A percentile compares a stretch with the other conserved stretches of the same genome.
These are phyloP conservation scores for Prunus padus DNA, from an alignment of 306 rosid species.

Conservation along the genomic window DNA sequence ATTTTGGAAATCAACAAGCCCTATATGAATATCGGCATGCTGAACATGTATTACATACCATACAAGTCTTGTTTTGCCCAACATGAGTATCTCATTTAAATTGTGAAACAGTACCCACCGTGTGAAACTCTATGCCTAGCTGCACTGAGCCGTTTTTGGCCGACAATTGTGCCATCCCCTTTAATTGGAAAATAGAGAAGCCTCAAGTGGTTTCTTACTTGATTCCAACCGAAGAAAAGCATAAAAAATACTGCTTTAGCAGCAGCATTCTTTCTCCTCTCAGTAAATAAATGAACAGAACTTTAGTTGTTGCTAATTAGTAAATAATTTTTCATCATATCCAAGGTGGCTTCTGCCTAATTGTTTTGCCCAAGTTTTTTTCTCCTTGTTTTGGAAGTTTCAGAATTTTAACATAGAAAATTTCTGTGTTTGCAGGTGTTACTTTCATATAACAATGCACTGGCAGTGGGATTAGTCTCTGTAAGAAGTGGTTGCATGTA, in stretches of 20 bases:
- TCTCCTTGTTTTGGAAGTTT: background rate
- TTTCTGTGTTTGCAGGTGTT: slow-evolving; percentile 5
- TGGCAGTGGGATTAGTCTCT: background rate
- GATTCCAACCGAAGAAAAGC: background rate
- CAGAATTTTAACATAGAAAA: background rate
- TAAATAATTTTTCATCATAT: background rate
- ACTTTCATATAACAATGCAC: background rate
- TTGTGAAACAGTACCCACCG: background rate
- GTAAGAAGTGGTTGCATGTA: slow-evolving; percentile 9
- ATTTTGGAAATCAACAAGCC: background rate
- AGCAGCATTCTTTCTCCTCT: background rate
- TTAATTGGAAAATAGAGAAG: background rate
- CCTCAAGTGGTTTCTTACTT: background rate
- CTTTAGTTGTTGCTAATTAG: background rate
- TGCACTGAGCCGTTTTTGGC: background rate
- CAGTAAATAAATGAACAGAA: background rate
- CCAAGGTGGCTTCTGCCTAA: background rate
- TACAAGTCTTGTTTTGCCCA: background rate
- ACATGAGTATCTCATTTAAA: background rate
- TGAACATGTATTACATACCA: too few relatives aligned
- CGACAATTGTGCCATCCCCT: background rate
- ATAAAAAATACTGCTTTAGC: background rate
- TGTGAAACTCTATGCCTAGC: too few relatives aligned
- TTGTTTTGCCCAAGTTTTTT: background rate
- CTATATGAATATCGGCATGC: too few relatives aligned